Evolutionary conservation across 345 rosid species (phyloP), one percentile per base, ranked within the genome.

Genomic region (Salix koriyanagi): DNA sequence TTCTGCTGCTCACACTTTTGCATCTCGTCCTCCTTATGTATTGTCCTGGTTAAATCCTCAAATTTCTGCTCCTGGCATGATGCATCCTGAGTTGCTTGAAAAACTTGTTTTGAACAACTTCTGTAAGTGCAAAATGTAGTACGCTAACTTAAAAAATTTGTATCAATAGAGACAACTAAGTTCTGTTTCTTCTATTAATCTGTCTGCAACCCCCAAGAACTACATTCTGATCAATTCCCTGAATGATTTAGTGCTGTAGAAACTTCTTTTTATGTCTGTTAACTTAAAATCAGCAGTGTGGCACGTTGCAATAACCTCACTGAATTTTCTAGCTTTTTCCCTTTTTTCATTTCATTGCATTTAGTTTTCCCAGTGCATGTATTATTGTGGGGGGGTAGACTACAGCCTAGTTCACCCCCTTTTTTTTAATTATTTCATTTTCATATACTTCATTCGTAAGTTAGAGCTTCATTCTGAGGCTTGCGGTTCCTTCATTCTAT

Each of bases 61-160:
- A 76, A 88, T 91, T 58, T 87, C 94, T 67, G 94, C 94, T 66
- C 81, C 83, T 67, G 90, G 88, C 75, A 93, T 90, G 94, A 82
- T 92, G 93, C 87, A 77, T 34, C 91, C 94, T 19, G 74, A 88
- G 77, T 61, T 91, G 85, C 64, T 86, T 64, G 91, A 91, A 73
- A 90, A 87, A 82, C 97, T 95, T 76, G 80, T 88, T 70, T 84
- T 87, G 76, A 86, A 88, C 81, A 91, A 83, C 82, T 90, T 90
- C 36, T 82, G 99, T 89, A 79, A 72, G 80, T 72, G 15, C 25
- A 23, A 34, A 50, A 62, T 65, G 70, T 50, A 13, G 5, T 4
- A 1, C 13, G 65, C 16, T 21, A 19, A 18, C 34, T 41, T 69
- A 25, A 41, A 16, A 39, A 39, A 4, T 18, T 9, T 41, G 36